Base-by-base conservation (phyloP, 176 grass and related monocot species). In the Carex littledalei region DNA sequence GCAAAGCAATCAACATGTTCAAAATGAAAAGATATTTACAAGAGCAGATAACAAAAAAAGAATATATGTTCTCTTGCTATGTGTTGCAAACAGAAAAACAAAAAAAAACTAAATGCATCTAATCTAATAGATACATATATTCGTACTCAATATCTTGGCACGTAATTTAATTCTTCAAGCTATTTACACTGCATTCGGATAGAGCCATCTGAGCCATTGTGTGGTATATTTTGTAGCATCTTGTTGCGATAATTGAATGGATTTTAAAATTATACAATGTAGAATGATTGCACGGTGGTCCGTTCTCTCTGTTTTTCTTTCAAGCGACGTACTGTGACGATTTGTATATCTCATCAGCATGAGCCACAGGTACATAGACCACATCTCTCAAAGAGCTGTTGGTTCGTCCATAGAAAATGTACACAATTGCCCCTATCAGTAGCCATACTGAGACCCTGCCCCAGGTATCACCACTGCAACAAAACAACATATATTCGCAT, bases 351-450 rank as follows among this genome's bases (percentile, higher is more conserved):
- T 95, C 84, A 69, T 95, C 83, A 0, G 85, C 89, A 82, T 91
- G 88, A 2, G 83, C 90, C 15, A 66, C 50, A 0, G 93, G 87
- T 41, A 92, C 78, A 6, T 92, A 98, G 6, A 93, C 81, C 3
- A 87, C 92, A 58, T 91, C 83, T 14, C 45, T 88, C 20, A 98
- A 83, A 3, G 89, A 91, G 78, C 96, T 98, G 84, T 93, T 86
- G 16, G 80, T 93, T 87, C 96, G 89, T 9, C 96, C 96, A 1
- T 98, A 98, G 87, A 99, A 94, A 24, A 91, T 45, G n/a, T 99
- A 99, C 50, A 95, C 91, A 3, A 99, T 63, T 63, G 94, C 90
- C 34, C 93, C 96, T 22, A 95, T 86, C 69, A 99, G 32, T 72
- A 99, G 86, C 93, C 96, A 99, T 85, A 94, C 59, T 39, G 93